These are phyloP conservation scores for Gaeumannomyces sp. DNA, from an alignment of 2,329 filamentous ascomycete species.

Conservation along the genomic window DNA sequence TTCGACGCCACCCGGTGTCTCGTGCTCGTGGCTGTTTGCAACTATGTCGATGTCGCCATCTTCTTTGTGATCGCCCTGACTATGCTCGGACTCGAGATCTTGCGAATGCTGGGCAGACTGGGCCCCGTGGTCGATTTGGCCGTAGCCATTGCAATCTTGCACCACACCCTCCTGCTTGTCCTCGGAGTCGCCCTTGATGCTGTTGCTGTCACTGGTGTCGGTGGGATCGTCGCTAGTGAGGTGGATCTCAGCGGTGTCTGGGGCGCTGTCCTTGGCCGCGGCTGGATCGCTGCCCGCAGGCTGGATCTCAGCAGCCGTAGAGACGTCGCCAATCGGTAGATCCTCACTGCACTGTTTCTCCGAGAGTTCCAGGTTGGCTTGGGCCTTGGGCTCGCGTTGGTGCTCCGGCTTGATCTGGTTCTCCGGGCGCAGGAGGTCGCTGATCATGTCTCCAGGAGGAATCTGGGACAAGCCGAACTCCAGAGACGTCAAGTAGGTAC, in stretches of 20 bases:
- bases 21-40: too few relatives aligned
- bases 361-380: neutral
- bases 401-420: neutral
- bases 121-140: too few relatives aligned
- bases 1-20: neutral
- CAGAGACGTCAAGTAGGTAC: constrained; percentile 2
- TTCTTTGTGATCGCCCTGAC: too few relatives aligned
- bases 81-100: neutral
- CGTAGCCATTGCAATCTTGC: neutral
- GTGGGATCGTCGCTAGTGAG: too few relatives aligned
- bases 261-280: neutral
- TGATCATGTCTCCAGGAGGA: neutral
- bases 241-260: too few relatives aligned
- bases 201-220: neutral
- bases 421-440: neutral
- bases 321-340: neutral
- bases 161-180: neutral
- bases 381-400: neutral
- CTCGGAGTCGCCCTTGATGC: neutral
- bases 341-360: neutral
- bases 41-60: too few relatives aligned
- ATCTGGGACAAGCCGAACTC: constrained; percentile 2
- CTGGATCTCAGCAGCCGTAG: neutral
- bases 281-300: neutral
- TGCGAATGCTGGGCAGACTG: neutral